Conservation (phyloP, 176 grass and related monocot genomes). For the Coix lacrymajobi region DNA sequence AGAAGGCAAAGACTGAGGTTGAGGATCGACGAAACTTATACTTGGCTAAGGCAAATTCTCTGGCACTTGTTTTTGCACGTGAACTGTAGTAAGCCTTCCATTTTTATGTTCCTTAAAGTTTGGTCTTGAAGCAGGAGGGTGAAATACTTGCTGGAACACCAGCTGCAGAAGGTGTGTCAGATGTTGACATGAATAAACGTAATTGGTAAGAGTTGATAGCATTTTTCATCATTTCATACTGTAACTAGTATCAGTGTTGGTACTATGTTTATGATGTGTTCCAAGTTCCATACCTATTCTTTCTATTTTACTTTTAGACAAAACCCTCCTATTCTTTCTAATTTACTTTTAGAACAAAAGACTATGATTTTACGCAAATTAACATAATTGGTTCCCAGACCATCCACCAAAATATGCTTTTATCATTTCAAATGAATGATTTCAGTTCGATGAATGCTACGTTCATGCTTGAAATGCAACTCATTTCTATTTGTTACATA, state of each 20-base stretch:
- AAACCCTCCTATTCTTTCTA: neutral
- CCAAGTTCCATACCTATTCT: neutral
- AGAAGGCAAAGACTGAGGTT: conserved; percentile 66
- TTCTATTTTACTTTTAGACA: neutral
- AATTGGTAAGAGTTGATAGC: conserved; percentile 50
- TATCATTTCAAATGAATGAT: neutral
- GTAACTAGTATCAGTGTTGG: neutral
- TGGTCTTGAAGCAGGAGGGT: conserved; percentile 58
- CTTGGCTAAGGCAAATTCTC: conserved; percentile 67
- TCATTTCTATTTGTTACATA: neutral
- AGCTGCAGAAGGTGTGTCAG: conserved; percentile 86
- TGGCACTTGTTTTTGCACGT: neutral
- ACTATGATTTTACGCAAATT: neutral
- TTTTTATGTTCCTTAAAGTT: conserved; percentile 27
- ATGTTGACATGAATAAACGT: conserved; percentile 88
- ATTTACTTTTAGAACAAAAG: neutral
- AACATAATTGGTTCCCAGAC: neutral
- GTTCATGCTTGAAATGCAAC: conserved; percentile 17
- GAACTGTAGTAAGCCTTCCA: neutral
- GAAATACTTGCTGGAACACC: conserved; percentile 73
- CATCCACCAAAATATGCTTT: neutral
- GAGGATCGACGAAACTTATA: conserved; percentile 91
- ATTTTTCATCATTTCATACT: neutral
- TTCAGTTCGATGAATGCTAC: neutral
- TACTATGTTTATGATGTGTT: neutral